Conservation (phyloP, 257 asterid genomes). For the Perilla frutescens region DNA sequence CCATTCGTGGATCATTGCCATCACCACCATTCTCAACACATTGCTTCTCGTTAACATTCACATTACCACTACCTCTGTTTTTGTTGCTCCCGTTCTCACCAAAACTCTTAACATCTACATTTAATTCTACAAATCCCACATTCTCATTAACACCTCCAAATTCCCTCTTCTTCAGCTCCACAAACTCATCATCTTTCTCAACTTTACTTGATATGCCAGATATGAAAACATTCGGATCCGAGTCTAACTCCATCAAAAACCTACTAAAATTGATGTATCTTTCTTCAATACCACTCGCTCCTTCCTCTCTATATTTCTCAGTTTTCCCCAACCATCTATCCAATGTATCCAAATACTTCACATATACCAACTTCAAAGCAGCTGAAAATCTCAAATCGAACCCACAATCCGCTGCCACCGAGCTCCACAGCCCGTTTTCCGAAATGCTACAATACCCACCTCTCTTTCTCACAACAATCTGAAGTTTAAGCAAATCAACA, state of each 20-base stretch:
- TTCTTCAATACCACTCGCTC: constrained; percentile 15
- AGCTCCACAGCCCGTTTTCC: constrained; percentile 44
- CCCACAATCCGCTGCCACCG: constrained; percentile 62
- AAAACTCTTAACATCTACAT: constrained; percentile 29
- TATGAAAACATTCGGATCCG: constrained; percentile 53
- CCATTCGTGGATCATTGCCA: constrained; percentile 23
- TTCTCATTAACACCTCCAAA: constrained; percentile 36
- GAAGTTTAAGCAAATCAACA: constrained; percentile 64
- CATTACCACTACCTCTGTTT: constrained; percentile 21
- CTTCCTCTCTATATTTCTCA: constrained; percentile 31
- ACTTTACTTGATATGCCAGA: constrained; percentile 44
- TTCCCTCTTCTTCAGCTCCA: constrained; percentile 37
- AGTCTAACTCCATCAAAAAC: constrained; percentile 52
- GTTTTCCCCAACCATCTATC: constrained; percentile 49
- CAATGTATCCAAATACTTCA: constrained; percentile 51
- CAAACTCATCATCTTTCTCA: constrained; percentile 41
- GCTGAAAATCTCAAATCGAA: constrained; percentile 40
- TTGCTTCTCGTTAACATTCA: constrained; percentile 30
- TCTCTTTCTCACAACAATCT: constrained; percentile 47
- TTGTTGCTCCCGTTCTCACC: constrained; percentile 13
- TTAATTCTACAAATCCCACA: constrained; percentile 27
- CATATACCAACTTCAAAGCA: constrained; percentile 63
- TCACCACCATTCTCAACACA: constrained; percentile 28
- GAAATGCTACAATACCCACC: constrained; percentile 55
- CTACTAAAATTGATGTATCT: constrained; percentile 29